Conservation (phyloP, 2,329 filamentous ascomycete genomes). For the Dactylellina leptospora region DNA sequence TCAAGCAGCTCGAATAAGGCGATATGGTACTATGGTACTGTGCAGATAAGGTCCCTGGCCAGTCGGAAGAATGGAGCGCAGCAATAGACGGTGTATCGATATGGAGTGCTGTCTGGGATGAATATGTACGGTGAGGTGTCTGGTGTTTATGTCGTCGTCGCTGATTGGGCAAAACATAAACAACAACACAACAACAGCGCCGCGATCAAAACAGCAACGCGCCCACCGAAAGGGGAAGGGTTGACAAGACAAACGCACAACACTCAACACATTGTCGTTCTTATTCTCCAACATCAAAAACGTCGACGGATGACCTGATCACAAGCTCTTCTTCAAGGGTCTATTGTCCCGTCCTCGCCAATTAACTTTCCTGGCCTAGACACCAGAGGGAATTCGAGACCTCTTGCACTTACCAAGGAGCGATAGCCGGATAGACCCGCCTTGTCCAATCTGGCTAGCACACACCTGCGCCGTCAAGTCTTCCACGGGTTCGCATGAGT, state of each 20-base stretch:
- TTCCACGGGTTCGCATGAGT: no score
- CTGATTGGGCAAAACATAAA: slow-evolving; percentile 50
- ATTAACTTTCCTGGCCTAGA: no score
- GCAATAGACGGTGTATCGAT: not conserved
- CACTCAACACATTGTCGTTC: slow-evolving; percentile 20
- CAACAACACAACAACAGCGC: slow-evolving; percentile 35
- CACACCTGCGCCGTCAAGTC: no score
- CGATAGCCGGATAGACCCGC: slow-evolving; percentile 2
- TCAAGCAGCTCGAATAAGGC: slow-evolving; percentile 20
- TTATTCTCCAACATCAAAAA: not conserved
- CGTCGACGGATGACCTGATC: slow-evolving; percentile 36
- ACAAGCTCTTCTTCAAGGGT: no score
- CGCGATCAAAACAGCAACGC: slow-evolving; percentile 49
- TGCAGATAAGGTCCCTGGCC: slow-evolving; percentile 7
- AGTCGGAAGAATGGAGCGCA: slow-evolving; percentile 23
- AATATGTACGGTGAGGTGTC: slow-evolving; percentile 45
- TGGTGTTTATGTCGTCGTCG: slow-evolving; percentile 22
- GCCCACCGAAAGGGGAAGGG: slow-evolving; percentile 15
- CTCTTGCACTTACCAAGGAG: no score
- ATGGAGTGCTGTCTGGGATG: slow-evolving; percentile 16
- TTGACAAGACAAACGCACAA: slow-evolving; percentile 28
- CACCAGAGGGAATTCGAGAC: no score
- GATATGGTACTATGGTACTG: slow-evolving; percentile 6
- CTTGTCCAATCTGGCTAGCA: no score
- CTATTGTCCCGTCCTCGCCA: not conserved